A percentile compares a stretch with the other conserved stretches of the same genome.
Conservation (phyloP, 352 stramenopile species). For the Globisporangium lucens region DNA sequence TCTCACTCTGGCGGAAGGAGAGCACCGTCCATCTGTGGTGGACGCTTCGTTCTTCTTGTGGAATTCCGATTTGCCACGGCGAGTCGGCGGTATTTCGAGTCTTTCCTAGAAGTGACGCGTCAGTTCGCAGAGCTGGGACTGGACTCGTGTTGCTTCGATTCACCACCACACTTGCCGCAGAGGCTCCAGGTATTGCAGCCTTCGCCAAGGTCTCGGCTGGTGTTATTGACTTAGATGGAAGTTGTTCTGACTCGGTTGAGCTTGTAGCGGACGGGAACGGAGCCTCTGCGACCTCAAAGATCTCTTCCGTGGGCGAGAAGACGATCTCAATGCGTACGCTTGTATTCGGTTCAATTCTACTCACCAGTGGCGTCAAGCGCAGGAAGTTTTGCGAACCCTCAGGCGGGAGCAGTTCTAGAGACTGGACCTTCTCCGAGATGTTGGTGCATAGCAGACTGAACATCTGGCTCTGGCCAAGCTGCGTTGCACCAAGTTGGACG, state of each 20-base stretch:
- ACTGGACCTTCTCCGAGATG: constrained; percentile 23
- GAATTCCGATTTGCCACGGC: constrained; percentile 17
- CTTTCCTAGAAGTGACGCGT: background rate
- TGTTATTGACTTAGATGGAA: background rate
- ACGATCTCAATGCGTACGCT: constrained; percentile 78
- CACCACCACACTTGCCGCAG: background rate
- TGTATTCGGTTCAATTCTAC: constrained; percentile 34
- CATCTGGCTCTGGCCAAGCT: constrained; percentile 34
- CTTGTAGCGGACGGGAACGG: background rate
- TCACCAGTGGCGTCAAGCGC: constrained; percentile 65
- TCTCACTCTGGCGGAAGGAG: constrained; percentile 51
- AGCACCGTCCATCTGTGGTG: constrained; percentile 78
- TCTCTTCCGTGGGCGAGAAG: constrained; percentile 50
- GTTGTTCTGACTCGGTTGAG: background rate
- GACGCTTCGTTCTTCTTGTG: constrained; percentile 53
- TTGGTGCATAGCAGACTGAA: constrained; percentile 33
- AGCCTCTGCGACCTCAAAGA: constrained; percentile 34
- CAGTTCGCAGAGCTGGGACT: background rate
- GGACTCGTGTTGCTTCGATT: constrained; percentile 8
- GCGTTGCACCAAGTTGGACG: constrained; percentile 34
- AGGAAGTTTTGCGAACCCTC: constrained; percentile 31
- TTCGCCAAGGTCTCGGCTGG: background rate
- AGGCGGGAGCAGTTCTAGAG: constrained; percentile 31
- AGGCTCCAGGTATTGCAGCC: background rate
- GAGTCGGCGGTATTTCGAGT: background rate